phyloP scores from a whole-genome alignment of 768 basidiomycete species.

The Lactarius akahatsu region DNA sequence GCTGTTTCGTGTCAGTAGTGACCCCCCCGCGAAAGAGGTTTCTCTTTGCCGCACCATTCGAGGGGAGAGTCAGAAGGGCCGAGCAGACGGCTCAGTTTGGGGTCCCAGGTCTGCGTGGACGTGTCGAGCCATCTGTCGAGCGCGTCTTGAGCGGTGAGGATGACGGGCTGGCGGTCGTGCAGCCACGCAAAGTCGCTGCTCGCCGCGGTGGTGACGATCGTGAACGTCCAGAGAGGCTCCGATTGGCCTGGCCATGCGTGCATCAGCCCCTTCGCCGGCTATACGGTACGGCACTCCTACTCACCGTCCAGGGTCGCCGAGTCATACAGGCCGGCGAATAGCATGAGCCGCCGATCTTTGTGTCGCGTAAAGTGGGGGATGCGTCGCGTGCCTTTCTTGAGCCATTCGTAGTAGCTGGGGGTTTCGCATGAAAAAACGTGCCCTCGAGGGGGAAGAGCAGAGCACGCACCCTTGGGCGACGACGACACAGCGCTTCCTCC shows the following conservation, averaged over 20 bases:
- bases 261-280: no score
- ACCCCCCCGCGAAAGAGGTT: no score
- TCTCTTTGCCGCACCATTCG: constrained; percentile 52
- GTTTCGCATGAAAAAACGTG: background rate
- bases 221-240: constrained; percentile 73
- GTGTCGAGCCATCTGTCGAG: constrained; percentile 81
- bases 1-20: constrained; percentile 40
- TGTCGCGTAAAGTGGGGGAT: constrained; percentile 80
- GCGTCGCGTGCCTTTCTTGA: constrained; percentile 76
- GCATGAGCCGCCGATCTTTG: constrained; percentile 62
- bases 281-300: background rate
- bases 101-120: constrained; percentile 60
- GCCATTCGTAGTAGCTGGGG: constrained; percentile 91
- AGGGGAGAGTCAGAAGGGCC: constrained; percentile 58
- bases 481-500: constrained; percentile 82
- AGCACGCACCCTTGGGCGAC: constrained; percentile 66
- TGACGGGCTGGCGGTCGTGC: constrained; percentile 88
- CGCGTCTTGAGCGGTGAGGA: constrained; percentile 62
- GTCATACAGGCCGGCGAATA: constrained; percentile 90
- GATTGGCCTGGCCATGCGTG: constrained; percentile 39
- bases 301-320: constrained; percentile 62
- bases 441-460: no score
- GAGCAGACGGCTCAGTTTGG: constrained; percentile 57
- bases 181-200: constrained; percentile 74
- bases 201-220: constrained; percentile 83